Evolutionary conservation across 1,139 yeast species (phyloP).

Genomic region (Yamadazyma trypodendri): DNA sequence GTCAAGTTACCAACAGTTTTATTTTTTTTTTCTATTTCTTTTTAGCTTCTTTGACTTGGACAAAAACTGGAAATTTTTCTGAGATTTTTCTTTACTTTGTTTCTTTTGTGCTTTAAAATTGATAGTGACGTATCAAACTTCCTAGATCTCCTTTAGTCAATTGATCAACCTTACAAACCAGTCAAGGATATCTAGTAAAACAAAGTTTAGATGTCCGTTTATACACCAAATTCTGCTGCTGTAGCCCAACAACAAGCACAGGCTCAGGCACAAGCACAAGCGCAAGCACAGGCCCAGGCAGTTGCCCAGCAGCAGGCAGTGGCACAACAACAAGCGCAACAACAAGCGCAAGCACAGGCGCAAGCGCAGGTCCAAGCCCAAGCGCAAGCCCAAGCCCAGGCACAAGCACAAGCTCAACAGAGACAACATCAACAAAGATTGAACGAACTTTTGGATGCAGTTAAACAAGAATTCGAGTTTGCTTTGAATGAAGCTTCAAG

Average conservation of each 20-base stretch:
- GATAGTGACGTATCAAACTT: neutral
- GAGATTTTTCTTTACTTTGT: slow-evolving; percentile 5
- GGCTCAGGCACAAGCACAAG: slow-evolving; percentile 15
- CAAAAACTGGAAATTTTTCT: slow-evolving; percentile 4
- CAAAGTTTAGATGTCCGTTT: slow-evolving; percentile 41
- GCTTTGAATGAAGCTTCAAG: slow-evolving; percentile 84
- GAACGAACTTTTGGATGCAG: slow-evolving; percentile 83
- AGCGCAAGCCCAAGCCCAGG: slow-evolving; percentile 23
- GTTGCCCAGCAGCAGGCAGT: slow-evolving; percentile 24
- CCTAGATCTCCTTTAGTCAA: neutral
- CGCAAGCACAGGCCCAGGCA: slow-evolving; percentile 20
- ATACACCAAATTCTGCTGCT: slow-evolving; percentile 33
- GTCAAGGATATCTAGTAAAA: no score
- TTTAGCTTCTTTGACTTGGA: slow-evolving; percentile 3
- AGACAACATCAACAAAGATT: slow-evolving; percentile 54
- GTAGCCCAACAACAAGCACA: slow-evolving; percentile 25
- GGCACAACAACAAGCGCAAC: slow-evolving; percentile 20
- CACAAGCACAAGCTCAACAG: slow-evolving; percentile 26
- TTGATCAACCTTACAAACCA: neutral
- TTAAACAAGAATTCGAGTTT: slow-evolving; percentile 87
- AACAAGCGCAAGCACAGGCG: slow-evolving; percentile 14
- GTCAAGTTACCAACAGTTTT: slow-evolving; percentile 6
- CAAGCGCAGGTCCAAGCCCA: slow-evolving; percentile 19
- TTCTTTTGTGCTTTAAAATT: slow-evolving; percentile 1
- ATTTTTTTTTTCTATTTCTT: neutral